These are phyloP conservation scores for Cladosporium cucumerinum DNA, from an alignment of 2,329 filamentous ascomycete genomes.

Conservation along the genomic window DNA sequence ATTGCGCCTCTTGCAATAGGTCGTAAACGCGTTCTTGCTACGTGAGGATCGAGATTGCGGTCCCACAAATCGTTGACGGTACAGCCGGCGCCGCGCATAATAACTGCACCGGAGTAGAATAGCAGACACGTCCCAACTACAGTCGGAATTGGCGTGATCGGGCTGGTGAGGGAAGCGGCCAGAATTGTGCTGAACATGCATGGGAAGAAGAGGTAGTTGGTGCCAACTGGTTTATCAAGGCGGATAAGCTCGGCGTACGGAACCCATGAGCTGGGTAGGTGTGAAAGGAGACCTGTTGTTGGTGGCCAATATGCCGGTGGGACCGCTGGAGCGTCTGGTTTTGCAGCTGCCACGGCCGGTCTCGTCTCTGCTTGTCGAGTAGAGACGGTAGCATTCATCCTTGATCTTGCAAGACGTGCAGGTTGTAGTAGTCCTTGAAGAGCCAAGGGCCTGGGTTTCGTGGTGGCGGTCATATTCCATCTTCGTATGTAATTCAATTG, in stretches of 20 bases:
- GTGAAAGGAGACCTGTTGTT: conserved; percentile 65
- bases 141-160: conserved; percentile 58
- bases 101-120: conserved; percentile 71
- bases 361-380: neutral
- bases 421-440: neutral
- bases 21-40: conserved; percentile 69
- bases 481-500: neutral
- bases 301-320: conserved; percentile 59
- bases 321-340: neutral
- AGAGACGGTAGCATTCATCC: neutral
- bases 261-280: conserved; percentile 65
- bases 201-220: conserved; percentile 81
- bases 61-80: conserved; percentile 92
- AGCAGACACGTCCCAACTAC: conserved; percentile 63
- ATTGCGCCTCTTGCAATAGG: conserved; percentile 79
- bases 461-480: neutral
- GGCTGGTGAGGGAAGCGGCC: conserved; percentile 66
- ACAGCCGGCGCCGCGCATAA: conserved; percentile 86
- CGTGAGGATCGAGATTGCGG: conserved; percentile 77
- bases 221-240: conserved; percentile 75
- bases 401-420: neutral
- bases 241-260: conserved; percentile 81
- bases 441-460: neutral
- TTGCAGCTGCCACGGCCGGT: neutral
- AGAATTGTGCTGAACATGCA: conserved; percentile 81